Conservation (phyloP, 140 eudicot genomes). For the Erigeron philadelphicus region DNA sequence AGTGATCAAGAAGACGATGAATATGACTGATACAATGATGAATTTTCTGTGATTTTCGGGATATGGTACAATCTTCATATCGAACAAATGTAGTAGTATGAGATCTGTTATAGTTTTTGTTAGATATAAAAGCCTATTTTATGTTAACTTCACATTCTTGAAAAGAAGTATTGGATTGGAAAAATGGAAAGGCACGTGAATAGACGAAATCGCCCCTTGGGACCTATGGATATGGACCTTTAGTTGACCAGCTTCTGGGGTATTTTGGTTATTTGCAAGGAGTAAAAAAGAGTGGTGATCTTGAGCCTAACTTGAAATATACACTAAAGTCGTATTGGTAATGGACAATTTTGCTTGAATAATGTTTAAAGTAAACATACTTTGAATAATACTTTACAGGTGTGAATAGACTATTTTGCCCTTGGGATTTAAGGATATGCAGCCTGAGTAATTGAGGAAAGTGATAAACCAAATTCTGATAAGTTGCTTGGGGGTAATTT, state of each 20-base stretch:
- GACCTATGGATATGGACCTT: not conserved
- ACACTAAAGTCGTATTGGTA: conserved; percentile 21
- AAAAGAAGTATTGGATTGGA: conserved; percentile 34
- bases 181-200: conserved; percentile 10
- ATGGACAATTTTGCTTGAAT: conserved; percentile 26
- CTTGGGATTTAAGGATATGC: conserved; percentile 1
- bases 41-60: conserved; percentile 33
- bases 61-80: conserved; percentile 32
- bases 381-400: not conserved
- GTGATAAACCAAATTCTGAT: conserved; percentile 10
- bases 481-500: conserved; percentile 14
- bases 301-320: conserved; percentile 30
- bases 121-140: conserved; percentile 37
- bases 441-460: not conserved
- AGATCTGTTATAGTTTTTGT: conserved; percentile 15
- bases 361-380: conserved; percentile 25
- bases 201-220: conserved; percentile 19
- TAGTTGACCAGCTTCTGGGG: conserved; percentile 25
- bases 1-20: conserved; percentile 47
- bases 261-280: conserved; percentile 22
- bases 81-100: conserved; percentile 19
- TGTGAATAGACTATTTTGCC: conserved; percentile 23
- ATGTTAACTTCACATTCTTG: conserved; percentile 32
- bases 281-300: conserved; percentile 22
- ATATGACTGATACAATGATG: conserved; percentile 46